These are phyloP conservation scores for Musa beccarii DNA, from an alignment of 176 grass and related monocot genomes.

Conservation along the genomic window DNA sequence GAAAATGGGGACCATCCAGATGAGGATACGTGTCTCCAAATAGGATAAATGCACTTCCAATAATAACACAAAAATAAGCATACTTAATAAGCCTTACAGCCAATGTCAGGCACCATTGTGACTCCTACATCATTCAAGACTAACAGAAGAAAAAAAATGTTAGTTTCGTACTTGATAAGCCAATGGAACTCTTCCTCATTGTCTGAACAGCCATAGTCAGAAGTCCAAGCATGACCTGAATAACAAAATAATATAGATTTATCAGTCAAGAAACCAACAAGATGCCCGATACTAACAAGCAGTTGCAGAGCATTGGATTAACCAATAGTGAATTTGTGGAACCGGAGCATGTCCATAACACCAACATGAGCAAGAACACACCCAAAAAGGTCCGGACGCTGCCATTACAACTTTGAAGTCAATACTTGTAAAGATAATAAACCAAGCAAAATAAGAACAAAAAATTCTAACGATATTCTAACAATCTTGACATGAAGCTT, in stretches of 20 bases:
- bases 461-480: background rate
- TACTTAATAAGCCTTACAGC: too few species aligned
- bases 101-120: too few species aligned
- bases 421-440: background rate
- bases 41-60: background rate
- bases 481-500: background rate
- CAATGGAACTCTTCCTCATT: constrained; percentile 74
- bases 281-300: constrained; percentile 14
- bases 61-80: background rate
- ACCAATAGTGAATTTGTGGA: constrained; percentile 99
- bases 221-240: constrained; percentile 93
- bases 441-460: background rate
- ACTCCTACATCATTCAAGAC: background rate
- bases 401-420: background rate
- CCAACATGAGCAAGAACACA: constrained; percentile 95
- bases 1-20: constrained; percentile 1
- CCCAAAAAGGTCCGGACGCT: constrained; percentile 91
- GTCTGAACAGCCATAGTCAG: constrained; percentile 89
- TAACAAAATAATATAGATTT: constrained; percentile 17
- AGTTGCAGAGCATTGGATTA: background rate
- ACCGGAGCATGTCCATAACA: constrained; percentile 98
- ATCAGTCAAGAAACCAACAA: background rate
- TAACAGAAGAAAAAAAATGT: background rate
- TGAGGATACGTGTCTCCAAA: background rate
- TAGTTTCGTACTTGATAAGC: constrained; percentile 73